Evolutionary conservation across 2,329 filamentous ascomycete species (phyloP).

Genomic region (Phyllosticta citribraziliensis): DNA sequence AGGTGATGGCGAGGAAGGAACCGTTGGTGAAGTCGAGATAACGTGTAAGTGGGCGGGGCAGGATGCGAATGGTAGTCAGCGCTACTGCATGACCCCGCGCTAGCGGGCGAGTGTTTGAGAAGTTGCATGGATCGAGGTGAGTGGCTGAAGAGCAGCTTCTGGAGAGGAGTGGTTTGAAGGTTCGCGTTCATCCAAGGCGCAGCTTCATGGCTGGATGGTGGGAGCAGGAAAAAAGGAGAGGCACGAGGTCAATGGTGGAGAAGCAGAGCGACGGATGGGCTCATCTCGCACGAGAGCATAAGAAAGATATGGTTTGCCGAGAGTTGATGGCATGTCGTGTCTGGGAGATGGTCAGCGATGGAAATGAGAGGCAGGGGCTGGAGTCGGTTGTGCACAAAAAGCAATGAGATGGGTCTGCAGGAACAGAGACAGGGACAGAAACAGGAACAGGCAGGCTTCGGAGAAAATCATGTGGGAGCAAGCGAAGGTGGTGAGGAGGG

Average conservation of each 20-base stretch:
- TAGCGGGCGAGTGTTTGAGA: neutral
- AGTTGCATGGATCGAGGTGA: neutral
- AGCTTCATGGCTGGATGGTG: no score
- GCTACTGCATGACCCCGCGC: neutral
- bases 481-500: constrained; percentile 10
- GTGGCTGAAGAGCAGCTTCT: neutral
- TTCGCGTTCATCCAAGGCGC: no score
- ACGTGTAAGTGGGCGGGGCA: neutral
- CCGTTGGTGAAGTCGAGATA: neutral
- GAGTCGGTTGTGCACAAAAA: neutral
- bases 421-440: neutral
- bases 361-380: neutral
- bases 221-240: no score
- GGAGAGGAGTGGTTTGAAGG: neutral
- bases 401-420: neutral
- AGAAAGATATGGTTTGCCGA: neutral
- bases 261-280: neutral
- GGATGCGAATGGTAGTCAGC: neutral
- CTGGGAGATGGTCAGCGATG: neutral
- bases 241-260: no score
- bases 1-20: neutral
- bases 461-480: neutral
- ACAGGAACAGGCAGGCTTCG: neutral
- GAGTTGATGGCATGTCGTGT: neutral
- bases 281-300: neutral